phyloP scores from a whole-genome alignment of 768 basidiomycete genomes.

The Amanita phalloides region DNA sequence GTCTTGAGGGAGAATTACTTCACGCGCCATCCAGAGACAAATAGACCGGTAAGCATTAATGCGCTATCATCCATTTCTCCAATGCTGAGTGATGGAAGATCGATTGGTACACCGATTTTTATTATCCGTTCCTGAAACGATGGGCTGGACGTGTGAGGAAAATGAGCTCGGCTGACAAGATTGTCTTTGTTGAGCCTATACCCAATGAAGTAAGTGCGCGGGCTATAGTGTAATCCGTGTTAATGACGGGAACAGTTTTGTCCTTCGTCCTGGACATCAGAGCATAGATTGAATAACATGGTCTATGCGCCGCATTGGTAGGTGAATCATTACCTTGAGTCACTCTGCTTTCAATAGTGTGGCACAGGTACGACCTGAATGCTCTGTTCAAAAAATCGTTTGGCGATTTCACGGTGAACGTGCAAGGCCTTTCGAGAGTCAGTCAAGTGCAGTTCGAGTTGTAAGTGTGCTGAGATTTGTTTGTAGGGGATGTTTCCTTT shows the following conservation, averaged over 20 bases:
- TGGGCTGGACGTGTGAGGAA: slow-evolving; percentile 56
- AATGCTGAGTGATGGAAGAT: slow-evolving; percentile 29
- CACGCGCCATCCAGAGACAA: slow-evolving; percentile 50
- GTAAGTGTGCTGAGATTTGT: background rate
- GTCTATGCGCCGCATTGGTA: slow-evolving; percentile 19
- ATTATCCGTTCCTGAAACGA: slow-evolving; percentile 61
- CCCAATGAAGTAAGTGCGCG: slow-evolving; percentile 72
- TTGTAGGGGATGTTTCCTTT: slow-evolving; percentile 75
- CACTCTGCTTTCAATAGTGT: background rate
- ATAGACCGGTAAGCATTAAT: slow-evolving; percentile 37
- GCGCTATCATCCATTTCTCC: background rate
- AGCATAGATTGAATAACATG: slow-evolving; percentile 34
- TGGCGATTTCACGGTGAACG: slow-evolving; percentile 82
- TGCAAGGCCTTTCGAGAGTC: slow-evolving; percentile 85
- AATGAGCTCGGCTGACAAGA: slow-evolving; percentile 37
- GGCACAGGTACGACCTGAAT: slow-evolving; percentile 80
- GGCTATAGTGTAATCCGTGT: background rate
- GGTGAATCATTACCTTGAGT: background rate
- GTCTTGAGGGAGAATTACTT: slow-evolving; percentile 85
- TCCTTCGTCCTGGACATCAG: slow-evolving; percentile 63
- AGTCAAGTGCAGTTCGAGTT: slow-evolving; percentile 9
- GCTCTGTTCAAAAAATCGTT: slow-evolving; percentile 79
- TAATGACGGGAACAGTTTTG: slow-evolving; percentile 51
- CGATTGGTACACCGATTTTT: slow-evolving; percentile 83
- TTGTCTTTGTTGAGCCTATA: slow-evolving; percentile 75